These are phyloP conservation scores for Daldinia concentrica DNA, from an alignment of 495 filamentous ascomycete genomes.

Conservation along the genomic window DNA sequence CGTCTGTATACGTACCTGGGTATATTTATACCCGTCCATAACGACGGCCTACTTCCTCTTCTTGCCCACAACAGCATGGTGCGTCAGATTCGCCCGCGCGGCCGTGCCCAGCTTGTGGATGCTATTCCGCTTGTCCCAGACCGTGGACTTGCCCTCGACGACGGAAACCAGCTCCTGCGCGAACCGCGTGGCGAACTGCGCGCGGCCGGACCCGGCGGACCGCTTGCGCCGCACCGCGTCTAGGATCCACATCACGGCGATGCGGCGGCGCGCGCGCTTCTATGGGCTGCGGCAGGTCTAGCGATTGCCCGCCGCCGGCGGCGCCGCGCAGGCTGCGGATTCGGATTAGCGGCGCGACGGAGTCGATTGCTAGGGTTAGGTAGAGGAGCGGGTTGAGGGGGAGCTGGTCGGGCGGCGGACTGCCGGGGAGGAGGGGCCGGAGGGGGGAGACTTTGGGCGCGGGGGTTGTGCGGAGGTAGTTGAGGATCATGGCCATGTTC, in stretches of 20 bases:
- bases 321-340: constrained; percentile 78
- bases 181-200: constrained; percentile 76
- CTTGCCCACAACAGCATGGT: constrained; percentile 23
- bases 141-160: constrained; percentile 82
- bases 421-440: constrained; percentile 74
- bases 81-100: constrained; percentile 74
- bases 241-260: constrained; percentile 87
- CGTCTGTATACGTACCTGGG: not conserved
- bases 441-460: constrained; percentile 74
- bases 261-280: constrained; percentile 74
- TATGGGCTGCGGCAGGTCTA: constrained; percentile 85
- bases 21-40: not conserved
- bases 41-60: constrained; percentile 9
- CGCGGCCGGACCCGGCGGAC: constrained; percentile 68
- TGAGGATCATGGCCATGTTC: constrained; percentile 87
- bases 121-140: constrained; percentile 80
- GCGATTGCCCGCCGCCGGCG: constrained; percentile 83
- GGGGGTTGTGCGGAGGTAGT: constrained; percentile 84
- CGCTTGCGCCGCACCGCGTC: constrained; percentile 77
- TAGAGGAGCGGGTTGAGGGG: constrained; percentile 81
- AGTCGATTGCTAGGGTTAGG: constrained; percentile 91
- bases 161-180: constrained; percentile 89
- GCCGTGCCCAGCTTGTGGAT: constrained; percentile 79
- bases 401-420: constrained; percentile 76
- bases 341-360: constrained; percentile 87